phyloP scores from a whole-genome alignment of 805 yeast species.

The Metschnikowia similis region DNA sequence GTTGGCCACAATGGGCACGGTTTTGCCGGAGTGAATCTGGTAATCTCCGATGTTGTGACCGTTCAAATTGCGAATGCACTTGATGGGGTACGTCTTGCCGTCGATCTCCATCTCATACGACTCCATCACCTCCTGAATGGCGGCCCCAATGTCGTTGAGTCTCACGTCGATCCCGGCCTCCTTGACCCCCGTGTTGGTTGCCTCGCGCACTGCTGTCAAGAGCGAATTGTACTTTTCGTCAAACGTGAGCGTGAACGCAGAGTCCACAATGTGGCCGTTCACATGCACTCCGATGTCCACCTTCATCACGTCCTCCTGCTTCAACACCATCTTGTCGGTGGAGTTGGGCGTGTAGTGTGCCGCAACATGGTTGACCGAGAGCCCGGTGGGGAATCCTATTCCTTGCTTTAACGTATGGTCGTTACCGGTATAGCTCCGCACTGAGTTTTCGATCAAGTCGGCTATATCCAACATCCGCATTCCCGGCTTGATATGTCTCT shows the following conservation, averaged over 20 bases:
- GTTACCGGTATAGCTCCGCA: constrained; percentile 67
- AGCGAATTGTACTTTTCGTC: constrained; percentile 78
- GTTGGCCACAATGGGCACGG: constrained; percentile 93
- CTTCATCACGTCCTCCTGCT: constrained; percentile 90
- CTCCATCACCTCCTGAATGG: constrained; percentile 96
- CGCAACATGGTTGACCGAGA: constrained; percentile 88
- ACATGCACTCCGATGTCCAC: constrained; percentile 97
- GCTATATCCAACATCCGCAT: constrained; percentile 90
- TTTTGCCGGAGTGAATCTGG: constrained; percentile 89
- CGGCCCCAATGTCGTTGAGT: constrained; percentile 91
- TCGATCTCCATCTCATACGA: constrained; percentile 87
- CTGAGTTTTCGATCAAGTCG: constrained; percentile 80
- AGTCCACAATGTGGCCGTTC: constrained; percentile 89
- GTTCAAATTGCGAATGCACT: constrained; percentile 84
- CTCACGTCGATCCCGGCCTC: constrained; percentile 97
- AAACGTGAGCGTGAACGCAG: constrained; percentile 90
- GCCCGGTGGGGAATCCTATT: constrained; percentile 97
- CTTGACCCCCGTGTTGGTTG: constrained; percentile 88
- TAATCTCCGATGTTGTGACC: constrained; percentile 90
- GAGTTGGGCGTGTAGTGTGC: constrained; percentile 98
- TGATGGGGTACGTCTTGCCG: constrained; percentile 81
- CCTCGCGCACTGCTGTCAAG: constrained; percentile 81
- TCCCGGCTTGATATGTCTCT: constrained; percentile 76
- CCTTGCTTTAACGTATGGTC: constrained; percentile 70
- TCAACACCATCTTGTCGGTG: constrained; percentile 79